Percentiles rank a stretch among this genome's conserved stretches.
These are phyloP conservation scores for Microcos paniculata DNA, from an alignment of 345 rosid genomes.

Conservation along the genomic window DNA sequence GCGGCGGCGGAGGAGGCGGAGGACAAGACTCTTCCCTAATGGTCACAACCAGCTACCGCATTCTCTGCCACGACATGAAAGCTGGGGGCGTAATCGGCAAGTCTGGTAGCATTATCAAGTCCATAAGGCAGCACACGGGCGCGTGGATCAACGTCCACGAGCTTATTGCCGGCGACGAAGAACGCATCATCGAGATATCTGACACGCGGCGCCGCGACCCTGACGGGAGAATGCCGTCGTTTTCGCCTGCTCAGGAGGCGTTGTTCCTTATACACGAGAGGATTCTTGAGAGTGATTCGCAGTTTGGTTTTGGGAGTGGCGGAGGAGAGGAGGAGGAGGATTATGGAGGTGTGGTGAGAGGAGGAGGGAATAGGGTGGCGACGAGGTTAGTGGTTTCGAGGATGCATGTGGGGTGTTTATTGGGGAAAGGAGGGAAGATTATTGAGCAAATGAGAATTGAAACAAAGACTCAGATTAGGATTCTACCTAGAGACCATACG, in stretches of 20 bases:
- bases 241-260: constrained; percentile 98
- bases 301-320: constrained; percentile 43
- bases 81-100: constrained; percentile 99
- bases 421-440: constrained; percentile 98
- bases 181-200: constrained; percentile 94
- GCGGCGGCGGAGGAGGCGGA: constrained; percentile 6
- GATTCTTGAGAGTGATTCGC: constrained; percentile 79
- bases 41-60: constrained; percentile 89
- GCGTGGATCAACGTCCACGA: constrained; percentile 99
- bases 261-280: constrained; percentile 78
- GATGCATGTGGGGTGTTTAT: constrained; percentile 91
- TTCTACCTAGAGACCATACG: constrained; percentile 85
- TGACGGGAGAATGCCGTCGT: constrained; percentile 87
- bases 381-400: constrained; percentile 91
- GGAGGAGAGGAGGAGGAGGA: constrained; percentile 57
- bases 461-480: constrained; percentile 98
- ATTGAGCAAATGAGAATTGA: constrained; percentile 99
- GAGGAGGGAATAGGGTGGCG: constrained; percentile 60
- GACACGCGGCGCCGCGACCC: constrained; percentile 94
- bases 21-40: constrained; percentile 44
- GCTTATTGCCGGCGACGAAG: constrained; percentile 82
- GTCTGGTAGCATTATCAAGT: constrained; percentile 89
- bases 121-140: constrained; percentile 89
- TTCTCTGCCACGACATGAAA: constrained; percentile 87
- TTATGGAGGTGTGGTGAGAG: constrained; percentile 44